Evolutionary conservation across 2,329 filamentous ascomycete genomes (phyloP).

Genomic region (Ophiosphaerella narmari): DNA sequence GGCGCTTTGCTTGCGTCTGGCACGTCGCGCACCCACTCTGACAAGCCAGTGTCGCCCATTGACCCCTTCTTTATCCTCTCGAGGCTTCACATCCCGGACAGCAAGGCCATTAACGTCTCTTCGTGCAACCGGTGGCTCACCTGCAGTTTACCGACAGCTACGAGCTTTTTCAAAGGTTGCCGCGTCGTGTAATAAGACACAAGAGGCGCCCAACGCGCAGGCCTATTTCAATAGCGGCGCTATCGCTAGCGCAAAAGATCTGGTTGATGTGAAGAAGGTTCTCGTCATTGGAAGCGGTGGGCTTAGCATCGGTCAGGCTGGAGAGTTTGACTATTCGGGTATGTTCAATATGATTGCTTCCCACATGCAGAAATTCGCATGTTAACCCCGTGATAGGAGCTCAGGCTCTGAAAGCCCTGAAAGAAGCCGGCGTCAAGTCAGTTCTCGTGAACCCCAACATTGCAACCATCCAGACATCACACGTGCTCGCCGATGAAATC

Average conservation of each 20-base stretch:
- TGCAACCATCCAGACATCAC: conserved; percentile 96
- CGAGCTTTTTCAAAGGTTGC: conserved; percentile 46
- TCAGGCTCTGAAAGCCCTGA: conserved; percentile 94
- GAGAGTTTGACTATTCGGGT: conserved; percentile 99
- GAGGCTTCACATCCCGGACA: conserved; percentile 40
- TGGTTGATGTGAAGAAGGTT: conserved; percentile 94
- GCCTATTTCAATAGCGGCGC: conserved; percentile 88
- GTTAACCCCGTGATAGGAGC: conserved; percentile 65
- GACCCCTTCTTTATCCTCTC: conserved; percentile 33
- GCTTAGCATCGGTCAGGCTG: conserved; percentile 94
- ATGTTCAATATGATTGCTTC: conserved; percentile 24
- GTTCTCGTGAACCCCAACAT: conserved; percentile 98
- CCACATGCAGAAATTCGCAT: conserved; percentile 1
- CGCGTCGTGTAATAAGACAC: conserved; percentile 50
- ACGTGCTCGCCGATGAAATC: conserved; percentile 93
- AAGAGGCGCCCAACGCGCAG: conserved; percentile 78
- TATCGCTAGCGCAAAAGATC: conserved; percentile 74
- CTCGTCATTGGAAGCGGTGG: conserved; percentile 95
- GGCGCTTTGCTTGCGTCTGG: conserved; percentile 49
- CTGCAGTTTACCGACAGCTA: conserved; percentile 39
- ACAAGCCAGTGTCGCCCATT: conserved; percentile 39
- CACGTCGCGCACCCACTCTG: conserved; percentile 46
- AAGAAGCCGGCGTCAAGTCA: conserved; percentile 89
- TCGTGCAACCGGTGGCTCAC: conserved; percentile 37
- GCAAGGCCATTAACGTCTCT: conserved; percentile 39